phyloP scores from a whole-genome alignment of 2,329 filamentous ascomycete species.

The Diaporthe nobilis region DNA sequence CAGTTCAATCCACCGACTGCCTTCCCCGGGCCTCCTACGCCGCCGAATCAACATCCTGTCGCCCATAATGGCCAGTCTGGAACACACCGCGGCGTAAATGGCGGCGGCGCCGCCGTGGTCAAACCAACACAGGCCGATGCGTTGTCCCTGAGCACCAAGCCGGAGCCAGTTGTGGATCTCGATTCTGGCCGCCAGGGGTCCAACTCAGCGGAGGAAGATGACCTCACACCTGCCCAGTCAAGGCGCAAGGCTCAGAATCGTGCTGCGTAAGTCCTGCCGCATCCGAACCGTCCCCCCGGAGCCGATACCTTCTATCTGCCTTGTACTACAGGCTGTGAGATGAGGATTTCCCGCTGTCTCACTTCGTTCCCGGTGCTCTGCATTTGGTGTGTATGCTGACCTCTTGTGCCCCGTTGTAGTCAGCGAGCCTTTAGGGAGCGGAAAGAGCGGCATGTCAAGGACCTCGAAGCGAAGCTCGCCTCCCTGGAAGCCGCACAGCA shows the following conservation, averaged over 20 bases:
- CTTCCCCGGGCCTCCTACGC: conserved; percentile 66
- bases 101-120: conserved; percentile 42
- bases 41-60: conserved; percentile 58
- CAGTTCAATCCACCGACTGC: conserved; percentile 58
- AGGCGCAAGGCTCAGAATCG: conserved; percentile 73
- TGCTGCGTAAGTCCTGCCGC: conserved; percentile 66
- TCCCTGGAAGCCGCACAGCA: conserved; percentile 81
- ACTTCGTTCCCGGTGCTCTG: not conserved
- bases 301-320: not conserved
- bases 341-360: not conserved
- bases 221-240: conserved; percentile 70
- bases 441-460: conserved; percentile 91
- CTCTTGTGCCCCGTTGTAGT: conserved; percentile 60
- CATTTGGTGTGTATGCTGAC: conserved; percentile 22
- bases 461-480: conserved; percentile 89
- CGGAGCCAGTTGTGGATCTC: conserved; percentile 54
- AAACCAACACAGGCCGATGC: conserved; percentile 49
- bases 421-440: conserved; percentile 97
- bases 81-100: conserved; percentile 45
- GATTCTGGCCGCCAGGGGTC: conserved; percentile 56
- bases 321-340: not conserved
- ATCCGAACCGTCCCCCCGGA: not conserved
- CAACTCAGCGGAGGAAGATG: conserved; percentile 69
- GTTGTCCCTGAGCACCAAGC: conserved; percentile 52
- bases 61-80: conserved; percentile 47